Evolutionary conservation across 352 stramenopile species (phyloP), one percentile per base, ranked within the genome.

Genomic region (Detonula confervacea): DNA sequence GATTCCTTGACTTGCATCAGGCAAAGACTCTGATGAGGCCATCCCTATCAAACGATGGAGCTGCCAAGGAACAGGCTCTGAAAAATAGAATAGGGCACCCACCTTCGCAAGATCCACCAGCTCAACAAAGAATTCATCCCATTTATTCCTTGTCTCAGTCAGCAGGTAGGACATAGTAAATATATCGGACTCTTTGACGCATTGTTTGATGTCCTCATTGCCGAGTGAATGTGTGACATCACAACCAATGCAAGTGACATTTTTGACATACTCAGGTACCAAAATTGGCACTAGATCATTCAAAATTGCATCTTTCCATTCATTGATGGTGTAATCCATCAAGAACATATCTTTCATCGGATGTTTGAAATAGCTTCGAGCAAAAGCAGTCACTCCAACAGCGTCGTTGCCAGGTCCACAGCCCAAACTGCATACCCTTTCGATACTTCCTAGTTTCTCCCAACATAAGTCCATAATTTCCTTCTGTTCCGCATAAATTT

Each of bases 41-140:
- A 77, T 70, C 52, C 66, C n/a, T 20, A 80, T 72, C 49, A 91
- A 71, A 12, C 60, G 33, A 76, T 91, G 87, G 0, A 91, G 60
- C 60, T 92, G 87, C 87, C 87, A 92, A 18, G 84, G 80, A 11
- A 73, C 80, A 9, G 87, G 87, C 59, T 92, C 87, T 20, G 68
- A 57, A 72, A 92, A 88, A 42, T 90, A 87, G 52, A 92, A 88
- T 20, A 90, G 44, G 9, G 78, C 75, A 24, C 75, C 77, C 20
- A 49, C 46, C 49, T 80, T 81, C 29, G 73, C 69, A 22, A 73
- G 24, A 20, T 64, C 16, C 14, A 84, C 72, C 18, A 90, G 46
- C 47, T 78, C 37, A 46, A 59, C 24, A 80, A 76, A 83, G 72
- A 90, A 88, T 14, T 33, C 33, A 61, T 85, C 60, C 87, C 87